Evolutionary conservation across 371 early-diverging fungal genomes (phyloP).

Genomic region (Mortierella sp.): DNA sequence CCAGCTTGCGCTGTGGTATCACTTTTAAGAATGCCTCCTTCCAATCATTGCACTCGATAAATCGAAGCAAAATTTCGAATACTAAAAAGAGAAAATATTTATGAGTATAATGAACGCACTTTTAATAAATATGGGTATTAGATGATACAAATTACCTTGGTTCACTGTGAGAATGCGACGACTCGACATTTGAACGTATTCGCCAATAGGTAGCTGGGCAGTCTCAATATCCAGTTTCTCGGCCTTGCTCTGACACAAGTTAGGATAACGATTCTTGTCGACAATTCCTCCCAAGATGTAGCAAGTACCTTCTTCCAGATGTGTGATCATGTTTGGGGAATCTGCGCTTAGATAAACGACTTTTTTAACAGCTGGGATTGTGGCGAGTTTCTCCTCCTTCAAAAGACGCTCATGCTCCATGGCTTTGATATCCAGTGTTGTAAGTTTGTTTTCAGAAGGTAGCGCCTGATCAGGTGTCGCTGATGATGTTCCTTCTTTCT

Average conservation of each 20-base stretch:
- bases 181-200: constrained; percentile 81
- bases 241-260: constrained; percentile 86
- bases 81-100: constrained; percentile 55
- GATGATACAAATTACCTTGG: constrained; percentile 71
- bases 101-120: not conserved
- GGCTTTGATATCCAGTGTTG: constrained; percentile 40
- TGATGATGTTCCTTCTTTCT: not conserved
- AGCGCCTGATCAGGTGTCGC: not conserved
- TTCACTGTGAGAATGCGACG: constrained; percentile 93
- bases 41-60: constrained; percentile 82
- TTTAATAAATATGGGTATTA: not conserved
- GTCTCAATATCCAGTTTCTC: constrained; percentile 78
- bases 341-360: constrained; percentile 94
- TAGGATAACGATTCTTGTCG: constrained; percentile 86
- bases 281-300: constrained; percentile 97
- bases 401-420: constrained; percentile 54
- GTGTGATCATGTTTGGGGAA: constrained; percentile 74
- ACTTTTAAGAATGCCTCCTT: constrained; percentile 84
- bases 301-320: constrained; percentile 77
- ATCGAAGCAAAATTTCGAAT: constrained; percentile 84
- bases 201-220: constrained; percentile 89
- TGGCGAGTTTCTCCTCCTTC: constrained; percentile 55
- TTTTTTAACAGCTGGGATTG: constrained; percentile 61
- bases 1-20: constrained; percentile 88
- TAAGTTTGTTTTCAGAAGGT: constrained; percentile 4